phyloP scores from a whole-genome alignment of 306 rosid species.

The Herpetospermum pedunculosum region DNA sequence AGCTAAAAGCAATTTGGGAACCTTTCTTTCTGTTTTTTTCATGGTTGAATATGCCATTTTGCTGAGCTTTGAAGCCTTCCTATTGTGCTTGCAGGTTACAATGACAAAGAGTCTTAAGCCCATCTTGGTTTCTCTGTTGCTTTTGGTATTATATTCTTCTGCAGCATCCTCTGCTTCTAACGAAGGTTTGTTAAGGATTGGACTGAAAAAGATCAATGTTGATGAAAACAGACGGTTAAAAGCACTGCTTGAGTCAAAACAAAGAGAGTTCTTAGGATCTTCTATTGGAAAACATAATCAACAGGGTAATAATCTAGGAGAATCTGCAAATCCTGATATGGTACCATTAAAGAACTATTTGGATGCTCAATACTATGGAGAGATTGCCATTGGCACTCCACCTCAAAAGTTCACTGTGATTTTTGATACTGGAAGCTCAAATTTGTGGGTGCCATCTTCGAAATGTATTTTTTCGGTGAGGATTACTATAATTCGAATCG shows the following conservation, averaged over 20 bases:
- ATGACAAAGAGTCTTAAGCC: slow-evolving; percentile 39
- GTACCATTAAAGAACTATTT: slow-evolving; percentile 63
- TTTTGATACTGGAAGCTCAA: slow-evolving; percentile 95
- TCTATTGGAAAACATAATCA: slow-evolving; percentile 28
- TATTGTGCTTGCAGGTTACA: slow-evolving; percentile 26
- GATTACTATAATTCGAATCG: not conserved
- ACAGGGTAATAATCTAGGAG: slow-evolving; percentile 18
- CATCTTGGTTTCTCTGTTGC: slow-evolving; percentile 26
- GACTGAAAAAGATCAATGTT: slow-evolving; percentile 45
- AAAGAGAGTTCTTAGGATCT: slow-evolving; percentile 17
- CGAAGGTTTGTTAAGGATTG: slow-evolving; percentile 56
- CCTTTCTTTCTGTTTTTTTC: not conserved
- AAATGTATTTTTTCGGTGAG: slow-evolving; percentile 75
- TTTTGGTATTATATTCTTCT: slow-evolving; percentile 37
- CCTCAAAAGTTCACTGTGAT: slow-evolving; percentile 77
- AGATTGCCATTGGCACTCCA: slow-evolving; percentile 70
- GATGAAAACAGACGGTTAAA: slow-evolving; percentile 32
- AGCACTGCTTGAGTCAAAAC: slow-evolving; percentile 25
- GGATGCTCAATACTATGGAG: slow-evolving; percentile 97
- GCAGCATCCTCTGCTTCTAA: slow-evolving; percentile 30
- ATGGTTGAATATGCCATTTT: not conserved
- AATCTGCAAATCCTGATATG: slow-evolving; percentile 24
- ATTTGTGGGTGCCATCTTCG: slow-evolving; percentile 82
- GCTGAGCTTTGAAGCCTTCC: not conserved
- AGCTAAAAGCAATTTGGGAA: not conserved